Percentiles rank a stretch among this genome's conserved stretches.
Evolutionary conservation across 306 rosid species (phyloP).

Genomic region (Fragaria ananassa): DNA sequence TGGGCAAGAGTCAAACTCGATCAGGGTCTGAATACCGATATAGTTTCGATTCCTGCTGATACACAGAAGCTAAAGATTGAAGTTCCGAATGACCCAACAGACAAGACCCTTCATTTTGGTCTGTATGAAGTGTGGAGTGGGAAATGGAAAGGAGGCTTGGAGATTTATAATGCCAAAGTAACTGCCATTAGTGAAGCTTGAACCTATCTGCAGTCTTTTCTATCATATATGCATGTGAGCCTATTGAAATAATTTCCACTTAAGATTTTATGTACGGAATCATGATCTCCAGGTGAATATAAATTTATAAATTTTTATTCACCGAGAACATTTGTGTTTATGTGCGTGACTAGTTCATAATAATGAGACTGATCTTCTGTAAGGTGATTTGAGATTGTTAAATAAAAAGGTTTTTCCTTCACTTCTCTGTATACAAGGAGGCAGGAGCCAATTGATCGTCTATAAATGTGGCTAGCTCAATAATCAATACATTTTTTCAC

Average conservation of each 20-base stretch:
- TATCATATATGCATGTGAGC: not conserved
- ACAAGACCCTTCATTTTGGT: constrained; percentile 46
- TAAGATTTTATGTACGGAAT: not conserved
- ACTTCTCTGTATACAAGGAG: not conserved
- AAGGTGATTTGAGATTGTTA: not conserved
- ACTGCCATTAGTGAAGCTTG: not conserved
- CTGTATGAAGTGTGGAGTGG: constrained; percentile 91
- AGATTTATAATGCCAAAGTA: constrained; percentile 35
- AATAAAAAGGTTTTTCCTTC: not conserved
- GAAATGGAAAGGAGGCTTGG: constrained; percentile 82
- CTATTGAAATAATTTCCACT: not conserved
- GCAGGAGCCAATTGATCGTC: not conserved
- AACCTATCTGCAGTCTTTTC: not conserved
- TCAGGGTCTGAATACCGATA: accelerated
- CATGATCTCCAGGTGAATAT: not conserved
- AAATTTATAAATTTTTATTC: not conserved
- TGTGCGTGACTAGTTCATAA: not conserved
- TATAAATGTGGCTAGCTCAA: not conserved
- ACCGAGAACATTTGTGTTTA: not conserved
- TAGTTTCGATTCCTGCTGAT: not conserved
- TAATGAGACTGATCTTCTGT: not conserved
- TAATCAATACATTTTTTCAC: not conserved
- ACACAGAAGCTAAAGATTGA: not conserved
- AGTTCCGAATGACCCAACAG: accelerated
- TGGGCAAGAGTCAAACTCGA: not conserved